phyloP scores from a whole-genome alignment of 345 rosid species.

The Sonneratia caseolaris region DNA sequence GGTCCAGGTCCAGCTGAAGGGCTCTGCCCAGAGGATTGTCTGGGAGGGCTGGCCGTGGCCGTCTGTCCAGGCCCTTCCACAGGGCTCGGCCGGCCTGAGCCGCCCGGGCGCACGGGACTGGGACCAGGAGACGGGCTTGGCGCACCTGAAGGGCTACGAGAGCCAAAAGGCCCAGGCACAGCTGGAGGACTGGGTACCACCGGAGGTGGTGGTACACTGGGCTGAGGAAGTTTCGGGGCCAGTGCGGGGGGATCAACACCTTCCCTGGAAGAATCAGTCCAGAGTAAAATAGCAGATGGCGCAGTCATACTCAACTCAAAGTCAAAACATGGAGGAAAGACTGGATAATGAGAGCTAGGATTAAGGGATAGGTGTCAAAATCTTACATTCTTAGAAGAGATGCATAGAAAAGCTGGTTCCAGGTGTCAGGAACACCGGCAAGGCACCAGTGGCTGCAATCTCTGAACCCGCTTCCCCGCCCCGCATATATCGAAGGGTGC shows the following conservation, averaged over 20 bases:
- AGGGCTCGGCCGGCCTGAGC: not conserved
- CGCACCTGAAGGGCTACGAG: not conserved
- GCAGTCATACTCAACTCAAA: no score
- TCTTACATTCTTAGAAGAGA: not conserved
- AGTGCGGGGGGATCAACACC: not conserved
- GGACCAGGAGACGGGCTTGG: not conserved
- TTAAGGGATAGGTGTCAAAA: no score
- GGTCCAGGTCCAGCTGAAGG: not conserved
- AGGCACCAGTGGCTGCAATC: conserved; percentile 90
- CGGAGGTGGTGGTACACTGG: not conserved
- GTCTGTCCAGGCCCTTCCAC: not conserved
- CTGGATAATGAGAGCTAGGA: no score
- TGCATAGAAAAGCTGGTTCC: conserved; percentile 59
- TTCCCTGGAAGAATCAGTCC: not conserved
- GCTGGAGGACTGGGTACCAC: not conserved
- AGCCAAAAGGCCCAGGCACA: not conserved
- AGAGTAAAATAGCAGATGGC: not conserved
- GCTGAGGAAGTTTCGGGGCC: not conserved
- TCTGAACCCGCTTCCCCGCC: conserved; percentile 5
- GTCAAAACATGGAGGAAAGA: no score
- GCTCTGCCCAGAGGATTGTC: not conserved
- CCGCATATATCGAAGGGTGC: conserved; percentile 47
- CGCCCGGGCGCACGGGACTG: not conserved
- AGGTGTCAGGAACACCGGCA: conserved; percentile 62
- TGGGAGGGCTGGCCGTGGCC: not conserved